Base-by-base conservation (phyloP, 768 basidiomycete species). In the Amanita jacksonii region DNA sequence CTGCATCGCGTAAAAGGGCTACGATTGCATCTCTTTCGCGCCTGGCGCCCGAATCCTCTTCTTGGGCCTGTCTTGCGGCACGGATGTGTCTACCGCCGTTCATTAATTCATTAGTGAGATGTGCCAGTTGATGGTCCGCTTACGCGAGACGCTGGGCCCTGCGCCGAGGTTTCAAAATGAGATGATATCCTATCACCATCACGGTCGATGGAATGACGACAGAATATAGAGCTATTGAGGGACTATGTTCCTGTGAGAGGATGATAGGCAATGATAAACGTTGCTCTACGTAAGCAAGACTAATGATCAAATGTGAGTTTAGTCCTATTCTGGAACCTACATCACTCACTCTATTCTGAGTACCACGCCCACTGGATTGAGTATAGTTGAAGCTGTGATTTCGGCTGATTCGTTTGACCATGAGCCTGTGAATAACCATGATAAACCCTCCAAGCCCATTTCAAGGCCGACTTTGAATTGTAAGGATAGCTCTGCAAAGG, bases 1-100 rank as follows among this genome's bases (percentile, higher is more conserved):
- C 85, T 12, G 74, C 69, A 45, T 87, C 81, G 50, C 72, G 72
- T 52, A 94, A 72, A 35, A 93, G 61, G 42, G 60, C 62, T 47
- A 70, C 61, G 5, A 78, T 78, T 6, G 81, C 76, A 49, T 79
- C 73, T 37, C 77, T 76, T 58, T 86, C 77, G 54, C 72, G 70
- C 54, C 72, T 68, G 51, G 76, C 62, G 54, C 76, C 78, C 8
- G 73, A 70, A 49, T 81, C 76, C 56, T 80, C 77, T 46, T 87
- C 81, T 41, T 75, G 68, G 31, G 73, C 73, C 49, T 70, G 73
- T 42, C 79, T 75, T 27, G 83, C 73, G 30, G 77, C 70, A 23
- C 72, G 73, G 54, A 91, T 74, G 55, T 79, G 76, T 45, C 86
- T 90, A 56, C n/a, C 6, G 39, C 15, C 28, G 24, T 32, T 38